Percentiles rank a stretch among this genome's conserved stretches.
These are phyloP conservation scores for Yamadazyma endophytica DNA, from an alignment of 805 yeast species.

Conservation along the genomic window DNA sequence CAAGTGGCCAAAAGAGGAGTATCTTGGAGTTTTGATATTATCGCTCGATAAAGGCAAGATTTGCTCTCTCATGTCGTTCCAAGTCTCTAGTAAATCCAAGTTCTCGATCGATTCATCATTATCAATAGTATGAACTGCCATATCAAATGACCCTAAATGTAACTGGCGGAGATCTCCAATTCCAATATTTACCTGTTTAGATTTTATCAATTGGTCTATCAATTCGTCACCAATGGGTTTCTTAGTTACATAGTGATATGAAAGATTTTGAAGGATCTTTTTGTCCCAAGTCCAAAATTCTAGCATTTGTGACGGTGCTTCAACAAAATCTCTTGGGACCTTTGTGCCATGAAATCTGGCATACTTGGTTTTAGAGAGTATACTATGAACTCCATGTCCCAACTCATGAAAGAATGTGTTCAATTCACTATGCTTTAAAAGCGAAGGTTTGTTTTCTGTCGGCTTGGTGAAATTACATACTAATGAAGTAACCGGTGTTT, in stretches of 20 bases:
- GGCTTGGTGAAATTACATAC: slow-evolving; percentile 86
- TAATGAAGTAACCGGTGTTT: slow-evolving; percentile 68
- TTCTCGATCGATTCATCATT: slow-evolving; percentile 32
- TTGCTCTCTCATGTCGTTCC: slow-evolving; percentile 68
- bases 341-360: slow-evolving; percentile 72
- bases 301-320: slow-evolving; percentile 86
- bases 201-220: slow-evolving; percentile 52
- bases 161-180: slow-evolving; percentile 69
- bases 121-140: slow-evolving; percentile 55
- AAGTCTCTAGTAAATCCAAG: slow-evolving; percentile 48
- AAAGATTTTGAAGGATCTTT: slow-evolving; percentile 51
- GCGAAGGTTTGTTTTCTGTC: slow-evolving; percentile 61
- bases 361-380: slow-evolving; percentile 62
- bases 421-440: slow-evolving; percentile 74
- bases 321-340: slow-evolving; percentile 84
- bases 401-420: slow-evolving; percentile 85
- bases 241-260: slow-evolving; percentile 63
- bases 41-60: slow-evolving; percentile 57
- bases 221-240: slow-evolving; percentile 54
- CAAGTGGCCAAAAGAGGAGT: slow-evolving; percentile 72
- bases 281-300: slow-evolving; percentile 87
- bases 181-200: slow-evolving; percentile 78
- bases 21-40: slow-evolving; percentile 57
- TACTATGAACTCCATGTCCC: slow-evolving; percentile 84
- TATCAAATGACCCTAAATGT: slow-evolving; percentile 75